Evolutionary conservation across 2,329 filamentous ascomycete species (phyloP).

Genomic region (Pseudophaeomoniella oleicola): DNA sequence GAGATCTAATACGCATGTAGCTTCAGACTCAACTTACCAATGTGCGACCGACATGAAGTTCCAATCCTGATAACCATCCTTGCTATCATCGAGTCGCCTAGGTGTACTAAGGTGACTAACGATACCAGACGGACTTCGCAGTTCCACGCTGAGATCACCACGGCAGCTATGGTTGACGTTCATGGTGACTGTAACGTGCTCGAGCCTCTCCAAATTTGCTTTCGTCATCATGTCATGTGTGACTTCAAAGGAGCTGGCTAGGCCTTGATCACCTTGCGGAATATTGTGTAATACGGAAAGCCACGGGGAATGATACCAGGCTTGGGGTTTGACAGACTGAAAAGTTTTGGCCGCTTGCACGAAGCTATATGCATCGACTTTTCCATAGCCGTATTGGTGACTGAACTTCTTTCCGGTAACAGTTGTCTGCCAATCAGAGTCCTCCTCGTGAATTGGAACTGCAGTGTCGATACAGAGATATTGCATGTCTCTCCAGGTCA

Average conservation of each 20-base stretch:
- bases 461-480: conserved; percentile 79
- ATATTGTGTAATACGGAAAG: conserved; percentile 75
- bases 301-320: conserved; percentile 91
- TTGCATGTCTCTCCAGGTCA: conserved; percentile 90
- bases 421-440: conserved; percentile 68
- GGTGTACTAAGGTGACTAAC: conserved; percentile 70
- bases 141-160: conserved; percentile 83
- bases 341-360: conserved; percentile 77
- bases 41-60: conserved; percentile 98
- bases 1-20: not conserved
- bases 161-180: conserved; percentile 78
- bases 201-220: conserved; percentile 72
- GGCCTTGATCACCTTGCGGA: conserved; percentile 67
- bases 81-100: conserved; percentile 52
- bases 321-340: conserved; percentile 82
- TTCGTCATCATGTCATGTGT: conserved; percentile 65
- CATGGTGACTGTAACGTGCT: conserved; percentile 97
- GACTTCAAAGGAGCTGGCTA: conserved; percentile 68
- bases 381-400: conserved; percentile 91
- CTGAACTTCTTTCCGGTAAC: conserved; percentile 74
- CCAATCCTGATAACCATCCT: conserved; percentile 76
- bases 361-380: conserved; percentile 74
- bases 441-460: conserved; percentile 59
- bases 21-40: conserved; percentile 45
- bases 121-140: conserved; percentile 69